Evolutionary conservation across 768 basidiomycete species (phyloP).

Genomic region (Tulasnella sp.): DNA sequence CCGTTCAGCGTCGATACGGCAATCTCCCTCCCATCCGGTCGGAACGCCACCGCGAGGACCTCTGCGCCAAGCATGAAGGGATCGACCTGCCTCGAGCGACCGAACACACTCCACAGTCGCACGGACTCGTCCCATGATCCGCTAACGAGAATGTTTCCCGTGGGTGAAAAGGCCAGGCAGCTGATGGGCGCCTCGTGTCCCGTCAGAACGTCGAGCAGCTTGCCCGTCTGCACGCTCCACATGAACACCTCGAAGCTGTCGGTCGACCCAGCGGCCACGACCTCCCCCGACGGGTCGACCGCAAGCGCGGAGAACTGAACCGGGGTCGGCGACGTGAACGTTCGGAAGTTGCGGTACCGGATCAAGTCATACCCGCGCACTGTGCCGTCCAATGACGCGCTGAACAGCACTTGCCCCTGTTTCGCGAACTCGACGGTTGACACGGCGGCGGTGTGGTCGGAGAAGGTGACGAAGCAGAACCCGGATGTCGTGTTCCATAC

Average conservation of each 20-base stretch:
- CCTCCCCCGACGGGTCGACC: constrained; percentile 96
- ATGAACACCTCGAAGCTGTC: constrained; percentile 95
- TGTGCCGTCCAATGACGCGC: constrained; percentile 89
- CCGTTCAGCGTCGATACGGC: constrained; percentile 87
- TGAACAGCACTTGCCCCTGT: constrained; percentile 80
- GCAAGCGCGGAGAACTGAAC: constrained; percentile 94
- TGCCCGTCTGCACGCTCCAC: constrained; percentile 98
- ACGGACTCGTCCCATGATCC: constrained; percentile 91
- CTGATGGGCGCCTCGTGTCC: constrained; percentile 92
- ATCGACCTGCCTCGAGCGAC: constrained; percentile 75
- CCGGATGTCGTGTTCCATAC: constrained; percentile 93
- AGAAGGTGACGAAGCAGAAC: constrained; percentile 96
- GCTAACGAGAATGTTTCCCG: constrained; percentile 80
- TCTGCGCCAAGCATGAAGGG: constrained; percentile 74
- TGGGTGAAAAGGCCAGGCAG: constrained; percentile 78
- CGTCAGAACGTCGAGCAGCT: constrained; percentile 81
- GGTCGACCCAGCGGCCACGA: too few relatives aligned
- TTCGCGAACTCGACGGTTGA: constrained; percentile 85
- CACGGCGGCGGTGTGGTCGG: constrained; percentile 82
- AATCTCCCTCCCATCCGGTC: constrained; percentile 89
- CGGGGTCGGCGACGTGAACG: constrained; percentile 91
- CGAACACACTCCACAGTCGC: constrained; percentile 86
- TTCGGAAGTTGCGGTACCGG: constrained; percentile 96
- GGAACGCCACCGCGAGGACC: constrained; percentile 75
- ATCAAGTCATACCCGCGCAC: constrained; percentile 94